phyloP scores from a whole-genome alignment of 2,329 filamentous ascomycete species.

The Scytalidium lignicola region DNA sequence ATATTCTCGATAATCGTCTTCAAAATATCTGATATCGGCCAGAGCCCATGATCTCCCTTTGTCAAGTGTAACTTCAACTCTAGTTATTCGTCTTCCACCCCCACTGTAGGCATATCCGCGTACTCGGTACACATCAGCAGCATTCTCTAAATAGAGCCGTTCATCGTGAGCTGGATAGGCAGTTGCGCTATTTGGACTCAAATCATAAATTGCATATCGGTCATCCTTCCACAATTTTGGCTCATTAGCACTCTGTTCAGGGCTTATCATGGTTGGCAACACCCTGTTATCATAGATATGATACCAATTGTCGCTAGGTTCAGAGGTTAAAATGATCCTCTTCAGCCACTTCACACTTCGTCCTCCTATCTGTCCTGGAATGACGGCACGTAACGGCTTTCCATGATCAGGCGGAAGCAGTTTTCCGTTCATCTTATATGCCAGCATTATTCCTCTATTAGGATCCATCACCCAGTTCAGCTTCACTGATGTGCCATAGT shows the following conservation, averaged over 20 bases:
- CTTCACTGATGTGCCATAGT: constrained; percentile 84
- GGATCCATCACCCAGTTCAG: constrained; percentile 83
- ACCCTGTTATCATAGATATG: constrained; percentile 93
- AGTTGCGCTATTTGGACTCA: constrained; percentile 80
- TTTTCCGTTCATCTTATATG: constrained; percentile 88
- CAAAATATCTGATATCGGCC: constrained; percentile 73
- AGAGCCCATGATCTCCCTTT: constrained; percentile 76
- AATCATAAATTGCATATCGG: constrained; percentile 86
- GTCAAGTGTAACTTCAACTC: constrained; percentile 79
- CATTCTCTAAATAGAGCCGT: constrained; percentile 44
- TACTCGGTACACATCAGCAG: constrained; percentile 53
- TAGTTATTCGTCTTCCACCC: constrained; percentile 75
- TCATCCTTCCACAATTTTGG: constrained; percentile 82
- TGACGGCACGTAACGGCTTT: constrained; percentile 73
- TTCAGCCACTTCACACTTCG: constrained; percentile 92
- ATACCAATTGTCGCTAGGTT: constrained; percentile 89
- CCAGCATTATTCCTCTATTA: constrained; percentile 78
- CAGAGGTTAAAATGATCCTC: constrained; percentile 69
- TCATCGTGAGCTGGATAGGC: constrained; percentile 79
- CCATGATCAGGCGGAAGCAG: constrained; percentile 77
- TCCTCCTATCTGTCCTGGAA: constrained; percentile 88
- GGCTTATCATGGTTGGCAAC: constrained; percentile 77
- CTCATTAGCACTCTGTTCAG: constrained; percentile 71
- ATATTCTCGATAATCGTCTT: constrained; percentile 72
- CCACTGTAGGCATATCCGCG: constrained; percentile 86